A percentile compares a stretch with the other conserved stretches of the same genome.
phyloP scores from a whole-genome alignment of 352 stramenopile genomes.

The Phytopythium mirpurense region DNA sequence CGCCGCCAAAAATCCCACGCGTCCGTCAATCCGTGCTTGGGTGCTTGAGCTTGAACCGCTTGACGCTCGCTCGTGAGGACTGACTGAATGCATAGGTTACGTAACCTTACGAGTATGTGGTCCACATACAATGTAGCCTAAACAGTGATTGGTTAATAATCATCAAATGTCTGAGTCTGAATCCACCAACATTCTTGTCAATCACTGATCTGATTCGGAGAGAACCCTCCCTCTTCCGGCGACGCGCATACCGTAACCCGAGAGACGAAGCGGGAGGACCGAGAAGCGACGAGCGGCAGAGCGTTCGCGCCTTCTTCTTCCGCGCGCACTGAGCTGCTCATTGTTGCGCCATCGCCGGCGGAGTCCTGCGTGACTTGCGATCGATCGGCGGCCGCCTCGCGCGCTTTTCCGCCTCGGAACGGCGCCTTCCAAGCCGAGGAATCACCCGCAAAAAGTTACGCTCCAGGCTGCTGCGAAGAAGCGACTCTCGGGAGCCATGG shows the following conservation, averaged over 20 bases:
- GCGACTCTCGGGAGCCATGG: constrained; percentile 30
- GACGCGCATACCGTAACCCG: not conserved
- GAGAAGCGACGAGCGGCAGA: no score
- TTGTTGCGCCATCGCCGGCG: constrained; percentile 3
- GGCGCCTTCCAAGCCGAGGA: not conserved
- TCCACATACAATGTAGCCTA: no score
- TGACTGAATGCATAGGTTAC: not conserved
- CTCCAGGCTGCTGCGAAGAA: no score
- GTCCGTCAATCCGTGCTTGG: no score
- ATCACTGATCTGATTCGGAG: constrained; percentile 1
- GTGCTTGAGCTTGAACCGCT: not conserved
- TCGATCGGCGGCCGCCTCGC: no score
- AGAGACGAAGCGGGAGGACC: not conserved
- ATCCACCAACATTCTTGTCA: not conserved
- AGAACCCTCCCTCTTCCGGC: not conserved
- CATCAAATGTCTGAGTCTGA: no score
- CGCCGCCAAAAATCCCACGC: no score
- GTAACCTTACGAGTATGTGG: no score
- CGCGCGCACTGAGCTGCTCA: not conserved
- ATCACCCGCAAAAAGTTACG: not conserved
- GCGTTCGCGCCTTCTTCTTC: constrained; percentile 3
- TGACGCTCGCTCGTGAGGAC: not conserved
- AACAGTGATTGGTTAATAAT: no score
- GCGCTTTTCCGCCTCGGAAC: not conserved
- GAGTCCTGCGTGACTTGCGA: no score